Base-by-base conservation (phyloP, 345 rosid genomes). In the Hibiscus syriacus region DNA sequence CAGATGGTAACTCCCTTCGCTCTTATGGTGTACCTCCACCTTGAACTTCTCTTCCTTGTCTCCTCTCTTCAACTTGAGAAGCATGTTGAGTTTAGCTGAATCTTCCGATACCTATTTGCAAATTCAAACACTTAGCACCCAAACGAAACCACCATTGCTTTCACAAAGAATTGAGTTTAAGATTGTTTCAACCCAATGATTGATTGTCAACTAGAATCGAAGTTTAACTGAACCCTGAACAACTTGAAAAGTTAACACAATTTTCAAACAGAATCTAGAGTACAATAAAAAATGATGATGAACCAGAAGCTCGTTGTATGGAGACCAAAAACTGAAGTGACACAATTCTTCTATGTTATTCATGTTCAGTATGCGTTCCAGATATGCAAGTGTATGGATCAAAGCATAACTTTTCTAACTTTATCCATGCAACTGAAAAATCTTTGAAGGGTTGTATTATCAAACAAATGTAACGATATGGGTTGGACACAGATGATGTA, bases 11-110 rank as follows among this genome's bases (percentile, higher is more conserved):
- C 39, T 77, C 19, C 92, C 97, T 72, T 86, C 88, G 8, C 72
- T 67, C 82, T 85, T 87, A 80, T 83, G 87, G 83, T 87, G 95
- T 56, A 94, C 98, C 73, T 85, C 85, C 26, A 89, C 97, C 79
- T 84, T 94, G 75, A 77, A 81, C 70, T 90, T 95, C 78, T 92
- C 98, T 71, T 92, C 99, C 38, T 77, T 86, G 6, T 77, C 87
- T 52, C 99, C 99, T 57, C 98, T 91, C 86, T 90, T 92, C 46
- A 95, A 71, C 76, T 85, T 95, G 45, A 95, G 79, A 65, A 91
- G 79, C 93, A 95, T 63, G 66, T 84, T 80, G 66, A 82, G 83
- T 68, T 88, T 92, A 0, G 88, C 86, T 45, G 69, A 45, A 66
- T 86, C 89, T 0, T 86, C 92, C 0, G 74, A 65, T 30, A 90